Base-by-base conservation (phyloP, 305 asterid species). In the Solanum aculeatissimum region DNA sequence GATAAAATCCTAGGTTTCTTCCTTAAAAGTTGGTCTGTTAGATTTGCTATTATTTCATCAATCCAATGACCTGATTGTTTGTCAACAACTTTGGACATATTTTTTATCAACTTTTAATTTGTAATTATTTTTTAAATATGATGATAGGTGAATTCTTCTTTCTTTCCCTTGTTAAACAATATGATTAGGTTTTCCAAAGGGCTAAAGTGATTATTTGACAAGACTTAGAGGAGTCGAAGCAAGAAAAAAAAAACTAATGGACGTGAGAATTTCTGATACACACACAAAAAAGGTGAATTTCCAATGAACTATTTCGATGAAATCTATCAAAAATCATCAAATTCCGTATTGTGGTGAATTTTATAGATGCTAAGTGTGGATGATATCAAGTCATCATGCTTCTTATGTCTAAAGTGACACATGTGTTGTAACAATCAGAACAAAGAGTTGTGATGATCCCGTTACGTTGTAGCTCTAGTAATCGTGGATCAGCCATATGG, bases 1-100 rank as follows among this genome's bases (percentile, higher is more conserved):
- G 18, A 49, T 49, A 49, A 75, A 25, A 25, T 49, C 82, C 63
- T 75, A 75, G 63, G 82, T 75, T 75, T 75, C 82, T 75, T n/a
- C 82, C 82, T 75, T 27, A 75, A 49, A 75, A 49, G 63, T 27
- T 75, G 82, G 63, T 75, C 25, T 16, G 45, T 75, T 49, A 9
- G 63, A 25, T 75, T 75, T 49, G 45, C 60, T 49, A 75, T 49
- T 75, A 47, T 27, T 75, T 49, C 63, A 75, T 1, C 81, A 49
- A 75, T 75, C 9, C 43, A 47, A 16, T 75, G 45, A 9, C 62
- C 49, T 27, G 62, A 75, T 18, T 47, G 62, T 75, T 62, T 9
- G 18, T 49, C 81, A 27, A 74, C 81, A 23, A 72, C 40, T 47
- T 74, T 74, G 43, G 62, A 49, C 18, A 49, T 6, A 13, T 47